Evolutionary conservation across 257 asterid species (phyloP).

Genomic region (Avicennia marina): DNA sequence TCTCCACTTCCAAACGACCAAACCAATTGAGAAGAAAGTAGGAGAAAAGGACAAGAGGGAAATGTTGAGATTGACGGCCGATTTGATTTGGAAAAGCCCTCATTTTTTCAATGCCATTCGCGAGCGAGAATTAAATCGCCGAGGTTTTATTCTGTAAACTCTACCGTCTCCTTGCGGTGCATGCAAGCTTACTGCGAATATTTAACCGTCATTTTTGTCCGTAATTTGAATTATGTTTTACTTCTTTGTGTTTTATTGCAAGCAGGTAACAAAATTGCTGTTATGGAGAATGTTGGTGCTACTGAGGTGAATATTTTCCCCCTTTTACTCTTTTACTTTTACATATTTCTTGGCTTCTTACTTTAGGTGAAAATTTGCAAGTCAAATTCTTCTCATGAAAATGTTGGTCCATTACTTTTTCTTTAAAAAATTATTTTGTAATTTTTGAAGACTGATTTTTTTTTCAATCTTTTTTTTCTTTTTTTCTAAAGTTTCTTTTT

Average conservation of each 20-base stretch:
- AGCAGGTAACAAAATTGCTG: conserved; percentile 85
- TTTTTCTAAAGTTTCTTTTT: background rate
- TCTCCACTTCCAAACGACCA: background rate
- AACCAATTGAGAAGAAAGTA: too few species aligned
- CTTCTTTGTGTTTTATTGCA: background rate
- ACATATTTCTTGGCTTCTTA: too few species aligned
- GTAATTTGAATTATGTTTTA: too few species aligned
- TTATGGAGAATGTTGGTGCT: conserved; percentile 93
- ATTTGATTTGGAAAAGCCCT: conserved; percentile 89
- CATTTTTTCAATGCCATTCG: conserved; percentile 93
- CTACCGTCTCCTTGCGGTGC: conserved; percentile 4
- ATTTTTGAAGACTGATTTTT: background rate
- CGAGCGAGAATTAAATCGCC: conserved; percentile 91
- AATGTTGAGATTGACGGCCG: conserved; percentile 93
- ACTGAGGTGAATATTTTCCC: conserved; percentile 59
- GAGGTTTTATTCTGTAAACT: conserved; percentile 51
- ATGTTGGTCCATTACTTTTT: too few species aligned
- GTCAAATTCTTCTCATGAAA: background rate
- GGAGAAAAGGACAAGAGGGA: background rate
- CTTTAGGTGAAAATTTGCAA: too few species aligned
- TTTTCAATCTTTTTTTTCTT: background rate
- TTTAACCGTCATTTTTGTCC: too few species aligned
- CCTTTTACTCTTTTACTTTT: background rate
- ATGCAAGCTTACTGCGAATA: background rate
- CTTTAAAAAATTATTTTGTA: too few species aligned